A percentile compares a stretch with the other conserved stretches of the same genome.
These are phyloP conservation scores for Wickerhamomyces sp. DNA, from an alignment of 1,139 yeast genomes.

Conservation along the genomic window DNA sequence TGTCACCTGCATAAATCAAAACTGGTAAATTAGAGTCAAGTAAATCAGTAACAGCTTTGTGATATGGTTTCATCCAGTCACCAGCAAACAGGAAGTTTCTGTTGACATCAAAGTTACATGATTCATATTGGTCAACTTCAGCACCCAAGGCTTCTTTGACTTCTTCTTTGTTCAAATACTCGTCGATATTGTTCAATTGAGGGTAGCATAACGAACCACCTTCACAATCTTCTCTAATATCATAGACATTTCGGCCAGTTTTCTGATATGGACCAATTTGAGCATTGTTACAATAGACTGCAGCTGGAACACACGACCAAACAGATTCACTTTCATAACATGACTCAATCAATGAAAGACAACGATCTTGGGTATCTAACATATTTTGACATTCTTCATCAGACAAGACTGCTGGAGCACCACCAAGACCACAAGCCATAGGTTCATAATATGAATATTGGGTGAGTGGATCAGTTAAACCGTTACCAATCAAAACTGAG, in stretches of 20 bases:
- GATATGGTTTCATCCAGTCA: slow-evolving; percentile 89
- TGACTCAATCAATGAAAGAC: slow-evolving; percentile 70
- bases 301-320: slow-evolving; percentile 92
- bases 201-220: slow-evolving; percentile 76
- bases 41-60: slow-evolving; percentile 52
- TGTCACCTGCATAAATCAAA: slow-evolving; percentile 79
- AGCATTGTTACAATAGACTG: slow-evolving; percentile 85
- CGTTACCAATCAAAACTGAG: slow-evolving; percentile 92
- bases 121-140: slow-evolving; percentile 76
- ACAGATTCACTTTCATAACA: slow-evolving; percentile 78
- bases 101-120: slow-evolving; percentile 83
- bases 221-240: slow-evolving; percentile 83
- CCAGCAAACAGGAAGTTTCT: slow-evolving; percentile 81
- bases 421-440: slow-evolving; percentile 97
- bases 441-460: slow-evolving; percentile 89
- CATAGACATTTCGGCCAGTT: slow-evolving; percentile 92
- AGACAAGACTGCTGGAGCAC: slow-evolving; percentile 69
- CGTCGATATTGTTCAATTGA: slow-evolving; percentile 59
- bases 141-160: slow-evolving; percentile 87
- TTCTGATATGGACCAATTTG: slow-evolving; percentile 83
- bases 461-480: slow-evolving; percentile 86
- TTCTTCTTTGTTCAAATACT: slow-evolving; percentile 60
- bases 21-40: slow-evolving; percentile 61
- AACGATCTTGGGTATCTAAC: slow-evolving; percentile 72
- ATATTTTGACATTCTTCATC: slow-evolving; percentile 78